Evolutionary conservation across 2,329 filamentous ascomycete species (phyloP).

Genomic region (Laburnicola sp.): DNA sequence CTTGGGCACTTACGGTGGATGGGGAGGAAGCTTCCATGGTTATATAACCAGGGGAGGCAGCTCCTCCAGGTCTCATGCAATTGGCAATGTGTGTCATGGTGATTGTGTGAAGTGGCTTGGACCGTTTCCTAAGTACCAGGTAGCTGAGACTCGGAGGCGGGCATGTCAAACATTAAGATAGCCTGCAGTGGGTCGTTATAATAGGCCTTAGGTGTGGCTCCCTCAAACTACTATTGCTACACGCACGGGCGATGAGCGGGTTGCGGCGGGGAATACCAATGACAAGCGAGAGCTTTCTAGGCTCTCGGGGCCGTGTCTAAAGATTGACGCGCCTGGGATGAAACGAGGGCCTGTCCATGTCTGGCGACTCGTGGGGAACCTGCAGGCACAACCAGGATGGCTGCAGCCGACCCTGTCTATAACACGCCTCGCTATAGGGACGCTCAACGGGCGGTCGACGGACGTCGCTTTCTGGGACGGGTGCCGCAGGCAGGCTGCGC

Average conservation of each 20-base stretch:
- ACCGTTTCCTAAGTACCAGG: constrained; percentile 42
- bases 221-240: constrained; percentile 42
- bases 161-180: constrained; percentile 47
- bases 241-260: constrained; percentile 36
- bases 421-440: constrained; percentile 23
- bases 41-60: constrained; percentile 45
- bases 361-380: constrained; percentile 46
- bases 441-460: constrained; percentile 22
- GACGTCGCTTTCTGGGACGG: constrained; percentile 8
- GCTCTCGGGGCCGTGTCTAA: constrained; percentile 40
- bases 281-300: constrained; percentile 37
- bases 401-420: constrained; percentile 26
- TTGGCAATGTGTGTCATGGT: constrained; percentile 51
- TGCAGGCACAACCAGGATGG: constrained; percentile 21
- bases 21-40: constrained; percentile 40
- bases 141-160: constrained; percentile 47
- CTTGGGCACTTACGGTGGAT: constrained; percentile 37
- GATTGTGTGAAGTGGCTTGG: constrained; percentile 40
- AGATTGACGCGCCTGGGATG: constrained; percentile 39
- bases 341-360: constrained; percentile 45
- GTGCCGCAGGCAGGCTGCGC: constrained; percentile 8
- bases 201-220: constrained; percentile 45
- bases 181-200: constrained; percentile 44
- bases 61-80: constrained; percentile 44
- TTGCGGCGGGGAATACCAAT: constrained; percentile 38